Evolutionary conservation across 345 rosid species (phyloP).

Genomic region (Nasturtium officinale): DNA sequence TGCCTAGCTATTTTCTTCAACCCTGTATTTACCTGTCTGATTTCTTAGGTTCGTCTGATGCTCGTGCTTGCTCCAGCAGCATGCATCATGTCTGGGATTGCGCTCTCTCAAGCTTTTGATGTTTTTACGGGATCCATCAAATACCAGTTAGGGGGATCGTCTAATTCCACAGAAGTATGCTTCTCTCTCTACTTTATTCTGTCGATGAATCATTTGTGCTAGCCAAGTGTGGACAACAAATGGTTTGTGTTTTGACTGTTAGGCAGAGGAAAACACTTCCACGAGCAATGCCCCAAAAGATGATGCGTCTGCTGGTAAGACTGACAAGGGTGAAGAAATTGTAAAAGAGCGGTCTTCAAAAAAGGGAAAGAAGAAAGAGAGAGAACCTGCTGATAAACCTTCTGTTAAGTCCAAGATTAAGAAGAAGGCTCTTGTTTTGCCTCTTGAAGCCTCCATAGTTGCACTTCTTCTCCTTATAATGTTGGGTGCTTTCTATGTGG

Average conservation of each 20-base stretch:
- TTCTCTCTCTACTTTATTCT: constrained; percentile 26
- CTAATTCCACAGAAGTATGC: constrained; percentile 49
- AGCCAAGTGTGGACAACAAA: constrained; percentile 23
- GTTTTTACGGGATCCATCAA: constrained; percentile 88
- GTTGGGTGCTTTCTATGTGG: constrained; percentile 98
- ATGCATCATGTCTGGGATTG: constrained; percentile 97
- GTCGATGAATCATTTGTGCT: constrained; percentile 26
- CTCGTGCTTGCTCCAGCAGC: constrained; percentile 99
- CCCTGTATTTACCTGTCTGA: constrained; percentile 22
- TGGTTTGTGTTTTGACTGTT: constrained; percentile 43
- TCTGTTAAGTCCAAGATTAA: constrained; percentile 54
- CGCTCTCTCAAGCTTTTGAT: constrained; percentile 95
- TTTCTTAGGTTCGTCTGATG: constrained; percentile 92
- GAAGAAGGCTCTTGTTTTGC: constrained; percentile 86
- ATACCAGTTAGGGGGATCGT: constrained; percentile 69
- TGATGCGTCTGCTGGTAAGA: constrained; percentile 47
- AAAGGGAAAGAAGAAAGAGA: constrained; percentile 76
- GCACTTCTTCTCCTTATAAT: constrained; percentile 81
- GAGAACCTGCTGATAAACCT: constrained; percentile 59
- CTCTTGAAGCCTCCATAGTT: constrained; percentile 76
- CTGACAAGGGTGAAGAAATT: constrained; percentile 54
- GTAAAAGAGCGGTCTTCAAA: constrained; percentile 60
- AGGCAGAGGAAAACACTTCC: constrained; percentile 65
- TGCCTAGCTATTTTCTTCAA: constrained; percentile 16
- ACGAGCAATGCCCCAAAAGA: constrained; percentile 46